These are phyloP conservation scores for Eustoma russellianum DNA, from an alignment of 257 asterid species.

Conservation along the genomic window DNA sequence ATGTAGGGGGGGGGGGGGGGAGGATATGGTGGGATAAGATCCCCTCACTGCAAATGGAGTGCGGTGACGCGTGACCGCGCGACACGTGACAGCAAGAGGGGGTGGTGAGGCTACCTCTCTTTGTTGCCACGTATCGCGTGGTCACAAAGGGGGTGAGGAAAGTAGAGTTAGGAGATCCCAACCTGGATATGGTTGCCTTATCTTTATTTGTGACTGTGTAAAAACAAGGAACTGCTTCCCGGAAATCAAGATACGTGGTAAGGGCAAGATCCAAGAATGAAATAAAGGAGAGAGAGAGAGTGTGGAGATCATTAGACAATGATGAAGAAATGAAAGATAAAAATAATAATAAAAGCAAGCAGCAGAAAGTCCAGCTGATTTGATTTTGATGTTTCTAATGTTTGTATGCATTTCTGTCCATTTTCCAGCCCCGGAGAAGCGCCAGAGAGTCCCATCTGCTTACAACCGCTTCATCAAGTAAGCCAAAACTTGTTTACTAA, in stretches of 20 bases:
- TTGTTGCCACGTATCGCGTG: no score
- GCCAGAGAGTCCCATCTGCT: conserved; percentile 99
- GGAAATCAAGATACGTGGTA: no score
- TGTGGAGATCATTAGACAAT: conserved; percentile 83
- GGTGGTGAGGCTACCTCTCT: no score
- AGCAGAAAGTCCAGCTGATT: conserved; percentile 47
- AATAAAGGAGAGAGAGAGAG: conserved; percentile 7
- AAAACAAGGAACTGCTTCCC: no score
- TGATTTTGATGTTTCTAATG: conserved; percentile 35
- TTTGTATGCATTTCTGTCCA: conserved; percentile 44
- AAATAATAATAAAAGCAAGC: conserved; percentile 6
- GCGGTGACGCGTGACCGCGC: no score
- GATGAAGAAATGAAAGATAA: conserved; percentile 52
- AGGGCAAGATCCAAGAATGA: conserved; percentile 20
- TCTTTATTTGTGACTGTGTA: background rate
- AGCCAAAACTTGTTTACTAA: conserved; percentile 10
- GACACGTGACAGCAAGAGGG: no score
- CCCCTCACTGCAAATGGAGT: no score
- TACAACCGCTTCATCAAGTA: conserved; percentile 98
- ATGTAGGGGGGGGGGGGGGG: background rate
- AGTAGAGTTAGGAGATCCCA: no score
- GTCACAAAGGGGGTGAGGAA: no score
- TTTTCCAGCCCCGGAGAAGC: conserved; percentile 85
- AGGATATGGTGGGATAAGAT: no score
- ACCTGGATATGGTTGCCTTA: background rate